Evolutionary conservation across 306 rosid species (phyloP).

Genomic region (Astragalus glycyphyllos): DNA sequence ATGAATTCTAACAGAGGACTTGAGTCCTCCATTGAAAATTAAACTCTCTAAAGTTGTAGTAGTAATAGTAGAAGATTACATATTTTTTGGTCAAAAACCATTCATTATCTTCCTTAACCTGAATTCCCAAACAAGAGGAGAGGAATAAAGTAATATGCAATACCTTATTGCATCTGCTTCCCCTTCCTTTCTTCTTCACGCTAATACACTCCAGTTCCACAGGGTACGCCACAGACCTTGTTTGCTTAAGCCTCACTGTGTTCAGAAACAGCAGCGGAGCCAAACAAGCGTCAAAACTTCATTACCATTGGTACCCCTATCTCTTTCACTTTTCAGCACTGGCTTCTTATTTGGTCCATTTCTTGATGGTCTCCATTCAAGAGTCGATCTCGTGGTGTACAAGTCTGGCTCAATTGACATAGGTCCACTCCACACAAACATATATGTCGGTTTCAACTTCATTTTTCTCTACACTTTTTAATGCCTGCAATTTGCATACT

Average conservation of each 20-base stretch:
- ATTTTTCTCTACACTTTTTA: neutral
- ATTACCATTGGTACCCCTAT: conserved; percentile 63
- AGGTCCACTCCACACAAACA: conserved; percentile 70
- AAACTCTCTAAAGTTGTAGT: too few species aligned
- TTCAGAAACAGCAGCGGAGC: conserved; percentile 45
- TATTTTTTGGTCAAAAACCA: neutral
- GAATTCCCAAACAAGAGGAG: conserved; percentile 1
- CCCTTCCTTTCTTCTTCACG: conserved; percentile 39
- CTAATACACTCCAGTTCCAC: conserved; percentile 17
- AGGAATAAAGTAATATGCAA: conserved; percentile 51
- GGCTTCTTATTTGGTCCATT: conserved; percentile 80
- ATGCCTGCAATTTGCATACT: neutral
- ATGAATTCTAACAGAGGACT: too few species aligned
- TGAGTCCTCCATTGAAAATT: too few species aligned
- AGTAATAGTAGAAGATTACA: too few species aligned
- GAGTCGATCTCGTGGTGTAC: conserved; percentile 77
- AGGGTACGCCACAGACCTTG: conserved; percentile 7
- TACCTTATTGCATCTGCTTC: conserved; percentile 44
- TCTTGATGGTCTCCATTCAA: conserved; percentile 83
- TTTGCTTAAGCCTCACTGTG: conserved; percentile 47
- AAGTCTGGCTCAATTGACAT: conserved; percentile 56
- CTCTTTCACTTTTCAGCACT: conserved; percentile 66
- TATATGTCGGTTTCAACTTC: conserved; percentile 53
- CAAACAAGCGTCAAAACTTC: conserved; percentile 43
- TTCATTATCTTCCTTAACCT: neutral